These are phyloP conservation scores for Cutaneotrichosporon cutaneum DNA, from an alignment of 1,284 basidiomycete genomes.

Conservation along the genomic window DNA sequence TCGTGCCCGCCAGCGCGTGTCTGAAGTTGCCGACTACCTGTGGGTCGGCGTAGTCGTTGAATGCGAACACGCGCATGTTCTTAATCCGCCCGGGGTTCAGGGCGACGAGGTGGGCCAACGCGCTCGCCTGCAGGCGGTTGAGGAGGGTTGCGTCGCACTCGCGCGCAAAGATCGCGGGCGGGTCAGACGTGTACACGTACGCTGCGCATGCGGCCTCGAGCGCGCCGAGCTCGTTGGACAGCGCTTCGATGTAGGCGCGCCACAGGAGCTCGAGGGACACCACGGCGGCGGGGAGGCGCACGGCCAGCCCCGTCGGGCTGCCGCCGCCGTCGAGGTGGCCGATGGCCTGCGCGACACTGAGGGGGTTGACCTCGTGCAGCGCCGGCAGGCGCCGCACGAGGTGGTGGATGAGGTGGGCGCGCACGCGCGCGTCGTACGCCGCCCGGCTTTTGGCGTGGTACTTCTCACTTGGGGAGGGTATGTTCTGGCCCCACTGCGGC, in stretches of 20 bases:
- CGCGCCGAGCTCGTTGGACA: conserved; percentile 33
- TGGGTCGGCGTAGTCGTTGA: conserved; percentile 18
- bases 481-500: neutral
- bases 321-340: neutral
- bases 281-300: neutral
- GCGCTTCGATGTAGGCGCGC: conserved; percentile 16
- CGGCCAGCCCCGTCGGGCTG: neutral
- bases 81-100: conserved; percentile 4
- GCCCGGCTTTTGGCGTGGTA: neutral
- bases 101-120: neutral
- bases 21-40: neutral
- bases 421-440: conserved; percentile 7
- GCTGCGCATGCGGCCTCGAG: conserved; percentile 28
- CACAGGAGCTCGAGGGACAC: conserved; percentile 31
- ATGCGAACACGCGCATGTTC: conserved; percentile 11
- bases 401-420: conserved; percentile 13
- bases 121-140: conserved; percentile 20
- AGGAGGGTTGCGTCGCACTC: conserved; percentile 20
- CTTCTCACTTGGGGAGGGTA: neutral
- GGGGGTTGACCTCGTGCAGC: neutral
- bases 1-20: neutral
- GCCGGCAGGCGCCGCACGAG: conserved; percentile 9
- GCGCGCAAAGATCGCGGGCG: conserved; percentile 36
- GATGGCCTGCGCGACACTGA: neutral
- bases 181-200: conserved; percentile 37